Evolutionary conservation across 306 rosid genomes (phyloP).

Genomic region (Carpinus viminea): DNA sequence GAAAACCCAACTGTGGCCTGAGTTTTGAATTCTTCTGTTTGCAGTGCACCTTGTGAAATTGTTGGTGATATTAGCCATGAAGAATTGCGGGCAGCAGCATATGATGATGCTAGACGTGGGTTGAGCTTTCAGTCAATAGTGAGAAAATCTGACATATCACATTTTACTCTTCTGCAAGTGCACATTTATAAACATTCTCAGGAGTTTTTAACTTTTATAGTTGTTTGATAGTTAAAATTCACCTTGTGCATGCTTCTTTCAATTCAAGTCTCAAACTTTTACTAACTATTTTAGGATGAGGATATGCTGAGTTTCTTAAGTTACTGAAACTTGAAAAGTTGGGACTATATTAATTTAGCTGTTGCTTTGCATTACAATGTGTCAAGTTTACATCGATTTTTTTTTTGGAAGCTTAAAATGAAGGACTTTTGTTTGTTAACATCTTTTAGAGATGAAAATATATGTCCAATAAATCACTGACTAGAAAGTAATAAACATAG

Average conservation of each 20-base stretch:
- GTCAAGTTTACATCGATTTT: background rate
- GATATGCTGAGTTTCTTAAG: background rate
- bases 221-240: background rate
- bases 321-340: background rate
- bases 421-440: background rate
- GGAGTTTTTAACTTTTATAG: background rate
- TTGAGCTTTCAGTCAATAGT: constrained; percentile 68
- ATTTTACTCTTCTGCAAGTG: constrained; percentile 13
- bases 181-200: constrained; percentile 4
- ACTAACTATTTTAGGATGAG: background rate
- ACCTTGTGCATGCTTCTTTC: background rate
- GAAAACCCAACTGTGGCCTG: background rate
- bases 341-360: background rate
- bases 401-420: background rate
- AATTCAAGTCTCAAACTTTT: background rate
- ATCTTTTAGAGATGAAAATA: too few relatives aligned
- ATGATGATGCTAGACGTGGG: constrained; percentile 79
- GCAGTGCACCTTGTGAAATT: constrained; percentile 83
- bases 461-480: too few relatives aligned
- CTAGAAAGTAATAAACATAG: too few relatives aligned
- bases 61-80: constrained; percentile 86
- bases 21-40: constrained; percentile 29
- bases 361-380: background rate
- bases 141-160: constrained; percentile 40
- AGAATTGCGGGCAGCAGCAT: constrained; percentile 84